phyloP scores from a whole-genome alignment of 108 stramenopile species.

The Asterionellopsis glacialis region DNA sequence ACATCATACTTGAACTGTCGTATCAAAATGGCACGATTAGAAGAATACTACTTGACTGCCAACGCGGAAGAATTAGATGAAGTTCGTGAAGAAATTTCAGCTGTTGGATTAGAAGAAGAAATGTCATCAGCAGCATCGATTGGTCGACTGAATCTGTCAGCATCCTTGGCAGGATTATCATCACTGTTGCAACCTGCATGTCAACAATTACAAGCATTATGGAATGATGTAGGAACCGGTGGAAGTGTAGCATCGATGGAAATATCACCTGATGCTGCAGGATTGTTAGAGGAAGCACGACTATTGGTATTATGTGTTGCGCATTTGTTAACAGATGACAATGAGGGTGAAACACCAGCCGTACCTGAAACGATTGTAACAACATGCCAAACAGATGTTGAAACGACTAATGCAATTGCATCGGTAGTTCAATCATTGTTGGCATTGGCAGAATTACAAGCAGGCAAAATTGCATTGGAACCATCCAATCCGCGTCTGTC shows the following conservation, averaged over 20 bases:
- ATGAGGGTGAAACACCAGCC: conserved; percentile 64
- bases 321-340: conserved; percentile 80
- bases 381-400: conserved; percentile 39
- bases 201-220: conserved; percentile 49
- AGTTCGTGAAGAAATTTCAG: conserved; percentile 75
- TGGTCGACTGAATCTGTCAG: conserved; percentile 59
- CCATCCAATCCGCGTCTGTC: conserved; percentile 58
- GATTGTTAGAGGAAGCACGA: conserved; percentile 78
- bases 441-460: conserved; percentile 67
- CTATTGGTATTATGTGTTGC: conserved; percentile 60
- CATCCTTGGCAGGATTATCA: conserved; percentile 48
- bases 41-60: conserved; percentile 62
- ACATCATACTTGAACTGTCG: conserved; percentile 51
- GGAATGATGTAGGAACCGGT: conserved; percentile 24
- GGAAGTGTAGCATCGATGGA: not conserved
- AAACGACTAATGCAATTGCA: conserved; percentile 33
- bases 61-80: conserved; percentile 74
- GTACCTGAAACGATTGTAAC: conserved; percentile 58
- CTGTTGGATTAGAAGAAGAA: conserved; percentile 67
- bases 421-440: conserved; percentile 46
- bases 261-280: conserved; percentile 66
- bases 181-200: conserved; percentile 46
- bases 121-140: conserved; percentile 57
- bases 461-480: conserved; percentile 46
- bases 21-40: conserved; percentile 63